Base-by-base conservation (phyloP, 2,329 filamentous ascomycete genomes). In the Paraphaeosphaeria minitans region DNA sequence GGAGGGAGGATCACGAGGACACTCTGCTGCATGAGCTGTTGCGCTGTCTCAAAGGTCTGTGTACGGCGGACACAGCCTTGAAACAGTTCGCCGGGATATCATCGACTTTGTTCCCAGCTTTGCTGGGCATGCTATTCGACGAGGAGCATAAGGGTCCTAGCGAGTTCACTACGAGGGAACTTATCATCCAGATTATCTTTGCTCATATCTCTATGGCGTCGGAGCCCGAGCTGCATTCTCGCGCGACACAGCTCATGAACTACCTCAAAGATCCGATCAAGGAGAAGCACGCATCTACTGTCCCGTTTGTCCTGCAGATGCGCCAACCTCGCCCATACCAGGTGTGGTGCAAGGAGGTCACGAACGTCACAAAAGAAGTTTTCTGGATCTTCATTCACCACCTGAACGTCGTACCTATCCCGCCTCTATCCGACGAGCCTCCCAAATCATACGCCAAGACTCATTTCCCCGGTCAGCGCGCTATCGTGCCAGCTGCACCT, bases 371-470 rank as follows among this genome's bases (percentile, higher is more conserved):
- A 43, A 97, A 97, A 77, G 94, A 99, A 76, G 94, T 98, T 29
- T 99, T 99, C 75, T 99, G 94, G 94, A 98, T 98, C 74, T 99
- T 98, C 80, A 83, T 98, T 55, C 94, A 98, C 77, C 91, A 96
- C 67, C 83, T 96, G 58, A 98, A 98, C 69, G 89, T 97, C 47
- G 85, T 98, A 39, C 84, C 92, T 22, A 77, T 91, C 35, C 85
- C 70, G 13, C 58, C 88, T 1, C 56, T 63, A 0, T 51, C 58
- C 1, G 67, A 70, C 13, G 58, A 51, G 19, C 48, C 58, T 31
- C 16, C 61, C 13, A 62, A 60, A 70, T 71, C 71, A 24, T 84
- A 85, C 65, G 82, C 82, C 49, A 91, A 83, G 50, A 83, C 85
- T 19, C 86, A 93, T 77, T 98, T 97, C 74, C 94, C 95, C 0